Evolutionary conservation across 768 basidiomycete genomes (phyloP), one percentile per base, ranked within the genome.

Genomic region (Sporobolomyces phaffii): DNA sequence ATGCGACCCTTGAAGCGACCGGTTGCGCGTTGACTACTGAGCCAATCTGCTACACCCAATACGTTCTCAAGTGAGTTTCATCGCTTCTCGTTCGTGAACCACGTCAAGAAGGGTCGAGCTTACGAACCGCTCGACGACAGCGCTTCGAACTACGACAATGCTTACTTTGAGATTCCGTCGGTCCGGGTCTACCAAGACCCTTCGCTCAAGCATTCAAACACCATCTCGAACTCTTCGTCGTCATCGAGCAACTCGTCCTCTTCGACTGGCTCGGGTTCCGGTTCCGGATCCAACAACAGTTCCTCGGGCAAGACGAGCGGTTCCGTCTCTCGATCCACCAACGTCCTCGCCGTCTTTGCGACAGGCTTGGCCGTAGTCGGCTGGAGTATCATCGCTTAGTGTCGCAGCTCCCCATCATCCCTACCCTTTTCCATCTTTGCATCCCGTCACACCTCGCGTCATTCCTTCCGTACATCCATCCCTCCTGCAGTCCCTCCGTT

Each of bases 91-190:
- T 29, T n/a, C n/a, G n/a, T n/a, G n/a, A n/a, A n/a, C n/a, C n/a
- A n/a, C n/a, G n/a, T n/a, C n/a, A n/a, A n/a, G n/a, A n/a, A n/a
- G n/a, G n/a, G n/a, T n/a, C n/a, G n/a, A n/a, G n/a, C n/a, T n/a
- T n/a, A n/a, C n/a, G n/a, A n/a, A n/a, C n/a, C n/a, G n/a, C n/a
- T n/a, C n/a, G n/a, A n/a, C n/a, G n/a, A n/a, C 31, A 66, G 65
- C 11, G 75, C 83, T 5, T 81, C 83, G 26, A 82, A 81, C 71
- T 89, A 85, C 76, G 80, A 83, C 74, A 81, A 80, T 41, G 86
- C 86, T 1, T 88, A 85, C 78, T 91, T 89, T 71, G 88, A 90
- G 74, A 81, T 90, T 56, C 80, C 81, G 14, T 85, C 81, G 33
- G 80, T 88, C 41, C 84, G 85, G 24, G 83, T 86, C 22, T 86